Evolutionary conservation across 371 early-diverging fungal species (phyloP).

Genomic region (Mortierella sp.): DNA sequence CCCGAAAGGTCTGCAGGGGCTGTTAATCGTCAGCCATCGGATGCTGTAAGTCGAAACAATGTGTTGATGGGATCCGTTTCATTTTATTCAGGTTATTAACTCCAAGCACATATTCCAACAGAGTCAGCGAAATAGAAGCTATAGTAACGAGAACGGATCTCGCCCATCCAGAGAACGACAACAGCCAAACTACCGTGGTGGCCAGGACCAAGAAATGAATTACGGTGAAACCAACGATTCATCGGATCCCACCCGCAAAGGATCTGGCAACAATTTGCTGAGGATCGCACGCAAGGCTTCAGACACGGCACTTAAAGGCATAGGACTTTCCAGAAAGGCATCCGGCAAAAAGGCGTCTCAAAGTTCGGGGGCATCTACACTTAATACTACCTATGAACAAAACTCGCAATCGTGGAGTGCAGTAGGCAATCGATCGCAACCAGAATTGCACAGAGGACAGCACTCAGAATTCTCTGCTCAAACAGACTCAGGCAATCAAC

Average conservation of each 20-base stretch:
- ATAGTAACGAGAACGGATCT: slow-evolving; percentile 17
- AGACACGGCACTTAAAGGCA: slow-evolving; percentile 37
- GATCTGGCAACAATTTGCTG: slow-evolving; percentile 35
- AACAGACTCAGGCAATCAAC: neutral
- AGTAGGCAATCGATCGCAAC: slow-evolving; percentile 10
- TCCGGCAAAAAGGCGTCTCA: slow-evolving; percentile 25
- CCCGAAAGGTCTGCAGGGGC: neutral
- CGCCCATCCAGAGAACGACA: slow-evolving; percentile 19
- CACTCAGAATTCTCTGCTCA: slow-evolving; percentile 1
- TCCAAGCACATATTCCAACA: neutral
- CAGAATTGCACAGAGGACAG: slow-evolving; percentile 3
- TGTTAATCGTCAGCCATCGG: slow-evolving; percentile 2
- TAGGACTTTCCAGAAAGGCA: slow-evolving; percentile 37
- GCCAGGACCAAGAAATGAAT: slow-evolving; percentile 5
- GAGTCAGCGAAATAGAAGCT: slow-evolving; percentile 13
- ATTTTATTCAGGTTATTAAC: neutral
- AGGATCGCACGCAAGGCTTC: slow-evolving; percentile 50
- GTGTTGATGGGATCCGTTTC: neutral
- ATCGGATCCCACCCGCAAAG: slow-evolving; percentile 24
- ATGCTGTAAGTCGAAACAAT: slow-evolving; percentile 1
- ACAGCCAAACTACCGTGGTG: slow-evolving; percentile 14
- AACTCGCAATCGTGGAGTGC: slow-evolving; percentile 20
- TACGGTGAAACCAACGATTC: neutral
- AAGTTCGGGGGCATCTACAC: slow-evolving; percentile 1
- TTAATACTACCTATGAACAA: slow-evolving; percentile 5